phyloP scores from a whole-genome alignment of 2,329 filamentous ascomycete species.

The Botrytis byssoidea region DNA sequence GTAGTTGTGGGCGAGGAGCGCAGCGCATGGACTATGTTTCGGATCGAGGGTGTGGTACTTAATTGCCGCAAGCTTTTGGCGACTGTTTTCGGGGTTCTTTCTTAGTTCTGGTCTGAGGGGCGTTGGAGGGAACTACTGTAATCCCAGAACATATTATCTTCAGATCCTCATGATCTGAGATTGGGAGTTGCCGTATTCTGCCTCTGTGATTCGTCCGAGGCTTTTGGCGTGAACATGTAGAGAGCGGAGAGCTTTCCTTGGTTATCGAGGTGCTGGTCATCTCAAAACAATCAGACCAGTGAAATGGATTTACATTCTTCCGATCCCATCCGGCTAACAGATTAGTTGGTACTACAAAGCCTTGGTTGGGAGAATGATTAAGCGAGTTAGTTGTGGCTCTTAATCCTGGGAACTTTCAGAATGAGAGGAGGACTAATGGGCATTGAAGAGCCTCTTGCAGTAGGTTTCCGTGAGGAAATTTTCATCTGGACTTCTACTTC shows the following conservation, averaged over 20 bases:
- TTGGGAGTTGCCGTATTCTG: not conserved
- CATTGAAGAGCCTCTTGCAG: not conserved
- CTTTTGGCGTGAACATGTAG: too few relatives aligned
- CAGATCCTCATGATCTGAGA: not conserved
- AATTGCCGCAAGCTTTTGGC: not conserved
- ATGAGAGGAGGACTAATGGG: not conserved
- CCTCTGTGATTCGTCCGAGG: too few relatives aligned
- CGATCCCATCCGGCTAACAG: too few relatives aligned
- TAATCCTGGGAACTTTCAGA: not conserved
- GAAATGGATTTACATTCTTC: accelerated
- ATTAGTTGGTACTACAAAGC: not conserved
- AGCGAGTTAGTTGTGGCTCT: not conserved
- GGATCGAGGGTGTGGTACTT: accelerated
- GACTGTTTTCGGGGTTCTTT: not conserved
- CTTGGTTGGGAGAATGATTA: not conserved
- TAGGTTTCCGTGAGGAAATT: not conserved
- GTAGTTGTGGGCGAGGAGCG: accelerated
- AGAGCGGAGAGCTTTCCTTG: too few relatives aligned
- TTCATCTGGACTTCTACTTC: accelerated
- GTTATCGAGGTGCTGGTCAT: not conserved
- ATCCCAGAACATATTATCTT: not conserved
- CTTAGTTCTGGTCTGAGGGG: not conserved
- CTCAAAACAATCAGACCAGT: accelerated
- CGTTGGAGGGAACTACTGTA: too few relatives aligned
- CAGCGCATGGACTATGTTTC: not conserved